A percentile compares a stretch with the other conserved stretches of the same genome.
Evolutionary conservation across 768 basidiomycete species (phyloP).

Genomic region (Termitomyces sp.): DNA sequence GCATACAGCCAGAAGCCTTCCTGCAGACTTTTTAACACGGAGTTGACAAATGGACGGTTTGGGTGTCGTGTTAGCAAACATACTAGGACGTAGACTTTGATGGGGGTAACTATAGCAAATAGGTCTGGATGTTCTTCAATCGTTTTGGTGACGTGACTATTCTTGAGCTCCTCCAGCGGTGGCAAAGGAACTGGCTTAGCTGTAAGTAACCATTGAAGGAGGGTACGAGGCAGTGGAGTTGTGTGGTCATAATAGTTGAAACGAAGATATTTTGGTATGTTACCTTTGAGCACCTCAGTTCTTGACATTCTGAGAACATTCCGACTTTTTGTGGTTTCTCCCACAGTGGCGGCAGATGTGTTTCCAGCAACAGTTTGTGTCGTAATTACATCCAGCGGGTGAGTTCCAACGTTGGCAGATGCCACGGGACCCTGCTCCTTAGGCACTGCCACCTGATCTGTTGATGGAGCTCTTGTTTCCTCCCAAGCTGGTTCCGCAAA

Average conservation of each 20-base stretch:
- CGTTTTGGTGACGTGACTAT: no score
- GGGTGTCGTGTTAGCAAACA: slow-evolving; percentile 4
- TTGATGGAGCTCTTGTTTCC: no score
- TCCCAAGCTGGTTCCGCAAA: no score
- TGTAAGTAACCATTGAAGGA: background rate
- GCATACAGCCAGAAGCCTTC: slow-evolving; percentile 44
- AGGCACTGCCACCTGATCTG: no score
- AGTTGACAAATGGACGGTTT: slow-evolving; percentile 29
- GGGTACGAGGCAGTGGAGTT: no score
- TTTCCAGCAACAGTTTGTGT: background rate
- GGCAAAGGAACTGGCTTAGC: background rate
- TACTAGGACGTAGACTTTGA: slow-evolving; percentile 15
- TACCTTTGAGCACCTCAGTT: no score
- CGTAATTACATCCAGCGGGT: no score
- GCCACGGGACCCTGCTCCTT: no score
- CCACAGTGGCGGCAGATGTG: background rate
- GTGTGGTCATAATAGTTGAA: no score
- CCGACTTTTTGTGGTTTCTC: background rate
- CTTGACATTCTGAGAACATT: background rate
- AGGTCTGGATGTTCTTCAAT: slow-evolving; percentile 7
- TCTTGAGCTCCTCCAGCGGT: no score
- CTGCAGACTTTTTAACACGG: slow-evolving; percentile 22
- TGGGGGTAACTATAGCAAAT: slow-evolving; percentile 32
- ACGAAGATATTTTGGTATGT: no score
- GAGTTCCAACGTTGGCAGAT: no score